Evolutionary conservation across 106 monocot species (phyloP), one percentile per base, ranked within the genome.

Genomic region (Vanilla planifolia): DNA sequence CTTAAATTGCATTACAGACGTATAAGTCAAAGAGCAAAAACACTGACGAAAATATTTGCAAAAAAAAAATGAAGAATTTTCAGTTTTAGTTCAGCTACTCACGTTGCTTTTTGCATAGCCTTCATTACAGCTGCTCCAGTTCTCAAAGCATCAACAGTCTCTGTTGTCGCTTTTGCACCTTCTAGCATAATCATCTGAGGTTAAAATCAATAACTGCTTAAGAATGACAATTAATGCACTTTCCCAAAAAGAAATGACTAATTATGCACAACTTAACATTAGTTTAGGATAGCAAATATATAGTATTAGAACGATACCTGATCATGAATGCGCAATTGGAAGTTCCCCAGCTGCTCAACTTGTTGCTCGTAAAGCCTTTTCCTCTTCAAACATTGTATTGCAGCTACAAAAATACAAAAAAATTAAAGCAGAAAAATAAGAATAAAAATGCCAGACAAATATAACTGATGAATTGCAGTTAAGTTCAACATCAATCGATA

Each of bases 321-420:
- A 80, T 95, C 95, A 72, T 89, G 95, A 63, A 90, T 90, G 20
- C 89, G 63, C 27, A 90, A 69, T 35, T 95, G 95, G 73, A 95
- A 95, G 62, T 95, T 90, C 20, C 95, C 95, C 27, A 95, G 95
- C 67, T 95, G 89, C 64, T 95, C 89, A 52, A 95, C 80, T 84
- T 95, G 86, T 59, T 86, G 89, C 44, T 95, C 90, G 45, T 85
- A 90, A 24, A 95, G 78, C 48, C 80, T 83, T 70, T 95, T 95
- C 68, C 89, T 80, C 78, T 95, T 95, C 64, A 95, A 75, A 44
- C 89, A 95, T 81, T 89, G 94, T 72, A 95, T 95, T 16, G 94
- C 94, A 85, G 94, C 94, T 95, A 66, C 55, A 71, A 30, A 69
- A 22, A 36, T 30, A 17, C 21, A 43, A 44, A 45, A 24, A 1